phyloP scores from a whole-genome alignment of 106 monocot genomes.

The Alisma plantagoaquatica region DNA sequence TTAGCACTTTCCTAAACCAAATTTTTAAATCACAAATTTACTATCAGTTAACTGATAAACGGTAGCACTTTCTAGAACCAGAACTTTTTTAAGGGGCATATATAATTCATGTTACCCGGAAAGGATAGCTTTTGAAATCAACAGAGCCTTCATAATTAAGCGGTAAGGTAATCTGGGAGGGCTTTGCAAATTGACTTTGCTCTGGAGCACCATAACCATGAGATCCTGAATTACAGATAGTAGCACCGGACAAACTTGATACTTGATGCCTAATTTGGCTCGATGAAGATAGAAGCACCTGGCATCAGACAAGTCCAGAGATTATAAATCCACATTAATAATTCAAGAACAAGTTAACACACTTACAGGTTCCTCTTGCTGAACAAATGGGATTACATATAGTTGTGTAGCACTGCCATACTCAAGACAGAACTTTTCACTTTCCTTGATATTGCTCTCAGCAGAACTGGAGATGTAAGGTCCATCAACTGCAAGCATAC shows the following conservation, averaged over 20 bases:
- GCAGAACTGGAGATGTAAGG: constrained; percentile 53
- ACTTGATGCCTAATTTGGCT: constrained; percentile 66
- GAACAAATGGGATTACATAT: constrained; percentile 74
- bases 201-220: too few relatives aligned
- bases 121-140: constrained; percentile 81
- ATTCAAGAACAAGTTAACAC: constrained; percentile 1
- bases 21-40: too few relatives aligned
- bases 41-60: too few relatives aligned
- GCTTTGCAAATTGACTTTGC: constrained; percentile 29
- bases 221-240: too few relatives aligned
- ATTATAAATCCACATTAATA: neutral
- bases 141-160: constrained; percentile 67
- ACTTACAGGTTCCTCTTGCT: constrained; percentile 77
- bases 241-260: constrained; percentile 17
- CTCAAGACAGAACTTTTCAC: constrained; percentile 71
- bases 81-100: too few relatives aligned
- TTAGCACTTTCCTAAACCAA: too few relatives aligned
- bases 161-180: constrained; percentile 68
- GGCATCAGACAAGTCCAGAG: neutral
- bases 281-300: constrained; percentile 69
- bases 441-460: constrained; percentile 16
- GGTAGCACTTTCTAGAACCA: too few relatives aligned
- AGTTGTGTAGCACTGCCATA: constrained; percentile 92
- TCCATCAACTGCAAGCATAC: constrained; percentile 89
- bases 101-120: constrained; percentile 28